A percentile compares a stretch with the other conserved stretches of the same genome.
phyloP scores from a whole-genome alignment of 1,284 basidiomycete genomes.

The Cryptococcus sp. region DNA sequence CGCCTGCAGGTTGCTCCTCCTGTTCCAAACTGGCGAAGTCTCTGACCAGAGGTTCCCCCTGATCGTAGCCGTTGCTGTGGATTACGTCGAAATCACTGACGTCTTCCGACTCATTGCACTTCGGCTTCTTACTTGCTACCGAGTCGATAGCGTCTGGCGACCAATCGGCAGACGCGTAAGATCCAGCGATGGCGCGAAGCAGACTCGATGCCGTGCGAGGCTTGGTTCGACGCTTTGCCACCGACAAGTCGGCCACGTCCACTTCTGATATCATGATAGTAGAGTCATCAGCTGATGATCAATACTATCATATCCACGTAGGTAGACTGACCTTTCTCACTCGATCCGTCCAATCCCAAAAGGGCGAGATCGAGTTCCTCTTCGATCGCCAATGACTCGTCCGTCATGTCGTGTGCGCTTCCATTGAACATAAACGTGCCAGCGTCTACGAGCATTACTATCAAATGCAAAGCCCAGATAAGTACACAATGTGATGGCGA shows the following conservation, averaged over 20 bases:
- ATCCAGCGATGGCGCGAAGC: conserved; percentile 9
- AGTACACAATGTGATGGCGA: too few species aligned
- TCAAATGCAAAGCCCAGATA: too few species aligned
- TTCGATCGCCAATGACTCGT: background rate
- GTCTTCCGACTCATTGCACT: too few species aligned
- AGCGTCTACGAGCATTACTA: too few species aligned
- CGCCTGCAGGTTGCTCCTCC: background rate
- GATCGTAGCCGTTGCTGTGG: background rate
- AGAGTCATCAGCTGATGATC: background rate
- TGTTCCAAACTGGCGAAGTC: background rate
- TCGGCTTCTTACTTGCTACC: too few species aligned
- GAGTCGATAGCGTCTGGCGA: background rate
- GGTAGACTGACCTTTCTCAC: background rate
- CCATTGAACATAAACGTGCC: too few species aligned
- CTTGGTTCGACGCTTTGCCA: background rate
- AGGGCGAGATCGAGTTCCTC: background rate
- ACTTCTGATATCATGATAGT: background rate
- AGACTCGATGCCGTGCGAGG: conserved; percentile 8
- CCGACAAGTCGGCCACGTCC: background rate
- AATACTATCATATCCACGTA: background rate
- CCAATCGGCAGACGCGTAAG: conserved; percentile 14
- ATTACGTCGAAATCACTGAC: too few species aligned
- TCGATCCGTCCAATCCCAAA: conserved; percentile 12
- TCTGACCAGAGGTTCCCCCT: background rate
- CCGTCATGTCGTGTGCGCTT: background rate